Evolutionary conservation across 2,329 filamentous ascomycete species (phyloP).

Genomic region (Pseudogymnoascus sp.): DNA sequence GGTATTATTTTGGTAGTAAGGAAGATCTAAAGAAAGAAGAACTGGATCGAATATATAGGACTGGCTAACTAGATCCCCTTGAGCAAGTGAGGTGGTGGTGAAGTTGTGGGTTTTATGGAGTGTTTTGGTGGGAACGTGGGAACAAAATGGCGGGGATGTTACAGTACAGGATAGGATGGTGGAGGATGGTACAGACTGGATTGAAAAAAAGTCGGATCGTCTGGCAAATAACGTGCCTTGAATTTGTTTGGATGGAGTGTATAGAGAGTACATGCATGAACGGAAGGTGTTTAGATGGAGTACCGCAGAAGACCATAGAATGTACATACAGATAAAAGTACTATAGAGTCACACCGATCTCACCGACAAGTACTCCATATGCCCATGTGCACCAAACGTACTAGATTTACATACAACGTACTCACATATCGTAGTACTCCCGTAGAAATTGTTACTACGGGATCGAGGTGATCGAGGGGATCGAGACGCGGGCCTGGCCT

Average conservation of each 20-base stretch:
- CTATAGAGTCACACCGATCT: background rate
- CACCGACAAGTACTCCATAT: background rate
- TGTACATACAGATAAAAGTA: background rate
- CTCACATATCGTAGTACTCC: background rate
- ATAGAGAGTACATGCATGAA: background rate
- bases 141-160: background rate
- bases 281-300: background rate
- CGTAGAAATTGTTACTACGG: background rate
- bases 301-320: background rate
- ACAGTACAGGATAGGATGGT: background rate
- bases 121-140: background rate
- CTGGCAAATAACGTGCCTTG: background rate
- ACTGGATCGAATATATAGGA: background rate
- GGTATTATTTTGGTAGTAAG: background rate
- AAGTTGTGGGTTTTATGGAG: slow-evolving; percentile 1
- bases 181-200: background rate
- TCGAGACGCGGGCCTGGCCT: background rate
- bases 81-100: background rate
- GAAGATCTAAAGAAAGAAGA: background rate
- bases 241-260: background rate
- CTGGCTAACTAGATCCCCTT: too few relatives aligned
- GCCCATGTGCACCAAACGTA: too few relatives aligned
- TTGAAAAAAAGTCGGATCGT: background rate
- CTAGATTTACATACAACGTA: background rate
- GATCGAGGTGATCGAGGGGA: background rate